A percentile compares a stretch with the other conserved stretches of the same genome.
These are phyloP conservation scores for Ambrosiella beaveri DNA, from an alignment of 2,329 filamentous ascomycete species.

Conservation along the genomic window DNA sequence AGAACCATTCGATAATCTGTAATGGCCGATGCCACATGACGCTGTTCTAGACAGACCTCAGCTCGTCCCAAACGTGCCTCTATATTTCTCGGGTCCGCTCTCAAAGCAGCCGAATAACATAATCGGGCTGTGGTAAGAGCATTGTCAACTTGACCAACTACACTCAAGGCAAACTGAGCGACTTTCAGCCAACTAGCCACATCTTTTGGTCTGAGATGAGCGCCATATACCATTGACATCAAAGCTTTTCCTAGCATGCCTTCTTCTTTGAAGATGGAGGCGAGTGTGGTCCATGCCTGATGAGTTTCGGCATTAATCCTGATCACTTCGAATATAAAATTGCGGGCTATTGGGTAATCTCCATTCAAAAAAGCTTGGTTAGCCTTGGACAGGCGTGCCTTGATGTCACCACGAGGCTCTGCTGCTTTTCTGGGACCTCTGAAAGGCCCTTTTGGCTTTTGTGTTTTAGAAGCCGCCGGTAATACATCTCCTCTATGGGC, in stretches of 20 bases:
- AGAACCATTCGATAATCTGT: constrained; percentile 39
- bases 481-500: constrained; percentile 17
- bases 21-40: constrained; percentile 35
- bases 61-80: constrained; percentile 43
- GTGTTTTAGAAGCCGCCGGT: background rate
- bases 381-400: constrained; percentile 46
- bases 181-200: constrained; percentile 41
- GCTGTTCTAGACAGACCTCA: constrained; percentile 37
- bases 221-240: constrained; percentile 42
- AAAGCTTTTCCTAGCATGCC: constrained; percentile 39
- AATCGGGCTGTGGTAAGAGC: constrained; percentile 36
- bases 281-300: constrained; percentile 45
- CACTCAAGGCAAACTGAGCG: constrained; percentile 34
- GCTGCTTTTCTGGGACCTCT: constrained; percentile 41
- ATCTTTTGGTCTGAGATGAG: constrained; percentile 44
- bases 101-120: constrained; percentile 42
- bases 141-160: constrained; percentile 24
- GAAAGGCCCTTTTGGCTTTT: constrained; percentile 15
- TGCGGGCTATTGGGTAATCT: constrained; percentile 41
- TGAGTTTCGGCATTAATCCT: constrained; percentile 51
- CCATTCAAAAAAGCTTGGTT: constrained; percentile 49
- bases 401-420: constrained; percentile 56
- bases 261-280: constrained; percentile 43
- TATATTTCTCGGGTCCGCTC: constrained; percentile 38
- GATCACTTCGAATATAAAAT: constrained; percentile 44